A percentile compares a stretch with the other conserved stretches of the same genome.
phyloP scores from a whole-genome alignment of 169 alveolate genomes.

The Ichthyophthirius multifiliis region DNA sequence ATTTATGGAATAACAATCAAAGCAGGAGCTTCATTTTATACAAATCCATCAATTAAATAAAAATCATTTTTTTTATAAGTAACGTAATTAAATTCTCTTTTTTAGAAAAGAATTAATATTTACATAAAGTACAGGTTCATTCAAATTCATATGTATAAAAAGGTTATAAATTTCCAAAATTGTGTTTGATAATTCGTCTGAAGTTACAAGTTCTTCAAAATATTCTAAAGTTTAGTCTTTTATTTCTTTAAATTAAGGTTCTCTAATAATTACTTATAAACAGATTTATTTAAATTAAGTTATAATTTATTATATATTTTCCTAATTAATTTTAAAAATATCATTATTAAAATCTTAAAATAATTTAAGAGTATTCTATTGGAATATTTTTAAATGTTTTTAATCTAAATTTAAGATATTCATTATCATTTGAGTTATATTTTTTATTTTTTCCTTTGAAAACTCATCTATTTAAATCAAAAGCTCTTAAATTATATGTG shows the following conservation, averaged over 20 bases:
- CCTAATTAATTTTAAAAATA: not conserved
- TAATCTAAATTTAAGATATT: not conserved
- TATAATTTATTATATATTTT: not conserved
- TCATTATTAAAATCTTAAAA: slow-evolving; percentile 1
- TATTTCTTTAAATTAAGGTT: not conserved
- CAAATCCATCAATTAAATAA: slow-evolving; percentile 3
- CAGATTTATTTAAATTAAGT: too few relatives aligned
- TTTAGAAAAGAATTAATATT: not conserved
- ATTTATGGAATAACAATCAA: not conserved
- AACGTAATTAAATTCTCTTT: not conserved
- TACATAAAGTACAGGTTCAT: not conserved
- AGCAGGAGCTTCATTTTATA: not conserved
- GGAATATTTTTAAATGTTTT: not conserved
- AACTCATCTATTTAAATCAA: not conserved
- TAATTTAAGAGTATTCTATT: not conserved
- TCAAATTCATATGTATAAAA: not conserved
- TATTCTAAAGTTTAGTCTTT: not conserved
- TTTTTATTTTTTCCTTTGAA: not conserved
- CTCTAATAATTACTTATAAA: not conserved
- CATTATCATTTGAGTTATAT: not conserved
- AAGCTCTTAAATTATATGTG: not conserved
- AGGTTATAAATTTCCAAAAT: not conserved
- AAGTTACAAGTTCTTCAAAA: not conserved
- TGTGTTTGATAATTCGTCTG: not conserved
- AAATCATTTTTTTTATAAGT: not conserved